These are phyloP conservation scores for Tolypocladium sp. DNA, from an alignment of 2,329 filamentous ascomycete genomes.

Conservation along the genomic window DNA sequence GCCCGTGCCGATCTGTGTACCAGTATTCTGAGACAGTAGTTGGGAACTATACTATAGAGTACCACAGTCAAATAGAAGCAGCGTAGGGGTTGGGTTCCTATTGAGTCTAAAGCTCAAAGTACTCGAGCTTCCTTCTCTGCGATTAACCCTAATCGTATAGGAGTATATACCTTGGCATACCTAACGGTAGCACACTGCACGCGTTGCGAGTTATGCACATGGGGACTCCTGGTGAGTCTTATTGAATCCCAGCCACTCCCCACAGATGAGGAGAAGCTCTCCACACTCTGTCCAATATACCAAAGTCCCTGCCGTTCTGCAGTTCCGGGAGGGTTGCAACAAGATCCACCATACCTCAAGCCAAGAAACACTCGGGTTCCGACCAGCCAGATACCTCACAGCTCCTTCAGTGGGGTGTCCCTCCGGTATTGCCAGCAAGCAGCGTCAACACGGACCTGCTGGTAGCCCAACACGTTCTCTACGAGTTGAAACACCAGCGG, in stretches of 20 bases:
- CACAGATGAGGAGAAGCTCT: neutral
- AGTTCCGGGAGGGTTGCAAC: neutral
- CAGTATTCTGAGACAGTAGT: neutral
- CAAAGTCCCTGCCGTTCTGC: neutral
- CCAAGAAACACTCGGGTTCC: neutral
- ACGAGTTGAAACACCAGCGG: conserved; percentile 35
- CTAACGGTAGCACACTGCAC: neutral
- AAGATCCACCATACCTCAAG: neutral
- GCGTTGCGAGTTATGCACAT: neutral
- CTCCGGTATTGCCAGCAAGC: conserved; percentile 16
- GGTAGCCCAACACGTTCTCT: conserved; percentile 38
- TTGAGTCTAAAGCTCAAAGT: neutral
- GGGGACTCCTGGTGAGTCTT: neutral
- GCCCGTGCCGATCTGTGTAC: too few relatives aligned
- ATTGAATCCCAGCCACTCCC: neutral
- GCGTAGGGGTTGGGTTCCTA: neutral
- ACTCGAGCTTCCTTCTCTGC: neutral
- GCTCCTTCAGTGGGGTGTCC: conserved; percentile 2
- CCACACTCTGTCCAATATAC: neutral
- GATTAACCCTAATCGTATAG: too few relatives aligned
- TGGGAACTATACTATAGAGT: neutral
- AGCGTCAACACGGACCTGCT: conserved; percentile 11
- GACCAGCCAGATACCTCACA: neutral
- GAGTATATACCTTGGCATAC: too few relatives aligned
- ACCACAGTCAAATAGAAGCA: neutral